Conservation (phyloP, 805 yeast species). For the Lipomyces sp. region DNA sequence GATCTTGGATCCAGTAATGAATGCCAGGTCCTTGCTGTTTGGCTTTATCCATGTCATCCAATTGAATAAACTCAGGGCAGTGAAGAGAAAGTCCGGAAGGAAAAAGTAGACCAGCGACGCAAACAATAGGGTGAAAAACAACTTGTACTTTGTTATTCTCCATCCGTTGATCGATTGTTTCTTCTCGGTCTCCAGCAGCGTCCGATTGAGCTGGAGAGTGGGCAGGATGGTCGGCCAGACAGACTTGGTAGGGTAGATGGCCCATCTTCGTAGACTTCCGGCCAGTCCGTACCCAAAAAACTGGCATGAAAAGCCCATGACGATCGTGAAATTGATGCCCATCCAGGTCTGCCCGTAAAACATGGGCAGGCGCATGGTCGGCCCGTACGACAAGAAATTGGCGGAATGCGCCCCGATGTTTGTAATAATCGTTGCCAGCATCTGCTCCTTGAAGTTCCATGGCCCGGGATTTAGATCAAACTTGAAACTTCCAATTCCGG, state of each 20-base stretch:
- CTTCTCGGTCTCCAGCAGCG: slow-evolving; percentile 20
- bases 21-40: slow-evolving; percentile 55
- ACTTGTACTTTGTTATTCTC: slow-evolving; percentile 50
- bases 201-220: slow-evolving; percentile 42
- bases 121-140: slow-evolving; percentile 45
- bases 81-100: slow-evolving; percentile 59
- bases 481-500: slow-evolving; percentile 31
- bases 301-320: slow-evolving; percentile 55
- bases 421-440: slow-evolving; percentile 43
- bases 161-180: slow-evolving; percentile 51
- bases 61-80: slow-evolving; percentile 54
- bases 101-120: slow-evolving; percentile 51
- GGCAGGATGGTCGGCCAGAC: slow-evolving; percentile 65
- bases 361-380: background rate
- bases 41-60: slow-evolving; percentile 65
- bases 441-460: slow-evolving; percentile 58
- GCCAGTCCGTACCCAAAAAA: slow-evolving; percentile 65
- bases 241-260: slow-evolving; percentile 54
- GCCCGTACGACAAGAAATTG: background rate
- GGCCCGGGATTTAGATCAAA: slow-evolving; percentile 53
- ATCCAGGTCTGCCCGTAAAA: slow-evolving; percentile 12
- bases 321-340: slow-evolving; percentile 49
- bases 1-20: slow-evolving; percentile 57
- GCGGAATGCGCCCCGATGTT: slow-evolving; percentile 4
- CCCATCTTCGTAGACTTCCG: slow-evolving; percentile 55